Base-by-base conservation (phyloP, 345 rosid species). In the Limnanthes douglasii region DNA sequence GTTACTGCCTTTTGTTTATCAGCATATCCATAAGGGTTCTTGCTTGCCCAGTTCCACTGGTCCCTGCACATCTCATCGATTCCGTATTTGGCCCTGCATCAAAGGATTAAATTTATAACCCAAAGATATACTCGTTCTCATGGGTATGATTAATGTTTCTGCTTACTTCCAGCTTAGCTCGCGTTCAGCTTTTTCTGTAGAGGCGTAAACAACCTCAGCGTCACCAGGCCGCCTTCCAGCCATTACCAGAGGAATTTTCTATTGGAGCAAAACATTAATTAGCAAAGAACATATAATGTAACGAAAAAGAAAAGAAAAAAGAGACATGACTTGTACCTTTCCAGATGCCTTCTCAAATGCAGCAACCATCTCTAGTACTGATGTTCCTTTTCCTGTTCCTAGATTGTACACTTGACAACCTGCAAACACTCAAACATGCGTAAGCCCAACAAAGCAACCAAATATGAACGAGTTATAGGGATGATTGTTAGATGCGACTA, bases 31-130 rank as follows among this genome's bases (percentile, higher is more conserved):
- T 74, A 73, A 1, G 96, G 96, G 55, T 90, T 90, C 52, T 79
- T 78, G 69, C 84, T 70, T 13, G 98, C 96, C 94, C 98, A 84
- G 49, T 79, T 77, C 96, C 96, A 84, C 36, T 74, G 92, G 43
- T 84, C 98, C 40, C 82, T 65, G 51, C 98, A 90, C 98, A 90
- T 84, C 48, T 90, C 96, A 27, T 80, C 85, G 6, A 90, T 61
- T 14, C 92, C 92, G 18, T 31, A 74, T 11, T 72, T 80, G 11
- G 96, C 79, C 71, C 98, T 90, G 78, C 57, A 48, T 42, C 2
- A 5, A 18, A n/a, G 31, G 27, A 26, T 46, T 32, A 20, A 11
- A 54, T 42, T 33, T 6, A 22, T 45, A 10, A 25, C 9, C 7
- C 17, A 10, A 1, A 10, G 0, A 13, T 13, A 4, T 2, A 5